phyloP scores from a whole-genome alignment of 1,139 yeast species.

The Sugiyamaella xylanicola region DNA sequence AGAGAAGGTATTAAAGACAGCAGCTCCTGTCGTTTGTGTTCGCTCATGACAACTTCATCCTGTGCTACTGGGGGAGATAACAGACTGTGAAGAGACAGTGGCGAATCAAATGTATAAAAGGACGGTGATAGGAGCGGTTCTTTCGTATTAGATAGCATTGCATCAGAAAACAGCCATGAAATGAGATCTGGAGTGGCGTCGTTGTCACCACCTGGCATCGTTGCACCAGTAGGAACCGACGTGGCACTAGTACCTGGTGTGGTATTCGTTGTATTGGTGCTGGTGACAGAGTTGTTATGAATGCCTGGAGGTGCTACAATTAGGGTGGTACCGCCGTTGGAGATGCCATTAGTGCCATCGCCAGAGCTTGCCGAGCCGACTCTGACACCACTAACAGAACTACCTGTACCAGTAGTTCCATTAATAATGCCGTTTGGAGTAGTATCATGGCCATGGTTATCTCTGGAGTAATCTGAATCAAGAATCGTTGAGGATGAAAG shows the following conservation, averaged over 20 bases:
- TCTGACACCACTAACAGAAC: neutral
- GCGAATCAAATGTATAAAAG: conserved; percentile 41
- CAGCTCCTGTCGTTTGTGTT: conserved; percentile 40
- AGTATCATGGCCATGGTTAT: neutral
- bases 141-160: conserved; percentile 37
- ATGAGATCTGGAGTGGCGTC: conserved; percentile 34
- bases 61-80: conserved; percentile 43
- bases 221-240: no score
- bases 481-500: conserved; percentile 6
- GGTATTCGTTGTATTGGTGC: neutral
- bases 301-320: conserved; percentile 6
- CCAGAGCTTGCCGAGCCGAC: neutral
- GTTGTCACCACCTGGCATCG: conserved; percentile 4
- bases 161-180: conserved; percentile 45
- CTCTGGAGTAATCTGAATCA: neutral
- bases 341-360: neutral
- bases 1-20: conserved; percentile 44
- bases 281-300: conserved; percentile 1
- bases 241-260: neutral
- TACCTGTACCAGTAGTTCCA: neutral
- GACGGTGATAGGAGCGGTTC: conserved; percentile 39
- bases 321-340: conserved; percentile 1
- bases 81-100: conserved; percentile 43
- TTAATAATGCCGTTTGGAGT: neutral
- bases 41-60: conserved; percentile 34